A percentile compares a stretch with the other conserved stretches of the same genome.
phyloP scores from a whole-genome alignment of 768 basidiomycete genomes.

The Podaxis sp. region DNA sequence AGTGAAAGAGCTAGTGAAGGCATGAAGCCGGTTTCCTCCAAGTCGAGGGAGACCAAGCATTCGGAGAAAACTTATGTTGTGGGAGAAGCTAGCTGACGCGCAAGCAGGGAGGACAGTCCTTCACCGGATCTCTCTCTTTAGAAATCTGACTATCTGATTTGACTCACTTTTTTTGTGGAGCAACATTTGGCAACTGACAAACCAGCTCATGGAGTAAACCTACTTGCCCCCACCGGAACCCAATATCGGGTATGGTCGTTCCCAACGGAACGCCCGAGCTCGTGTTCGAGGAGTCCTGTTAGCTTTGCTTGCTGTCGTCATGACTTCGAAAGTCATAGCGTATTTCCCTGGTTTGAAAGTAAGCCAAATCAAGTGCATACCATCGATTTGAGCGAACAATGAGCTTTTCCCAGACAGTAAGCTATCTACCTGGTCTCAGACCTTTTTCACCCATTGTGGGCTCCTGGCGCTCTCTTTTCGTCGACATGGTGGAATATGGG shows the following conservation, averaged over 20 bases:
- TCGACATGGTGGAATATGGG: constrained; percentile 45
- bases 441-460: constrained; percentile 37
- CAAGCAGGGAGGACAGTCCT: too few relatives aligned
- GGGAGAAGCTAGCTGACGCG: too few relatives aligned
- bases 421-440: constrained; percentile 36
- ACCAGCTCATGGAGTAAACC: too few relatives aligned
- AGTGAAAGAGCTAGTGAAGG: too few relatives aligned
- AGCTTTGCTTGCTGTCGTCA: constrained; percentile 22
- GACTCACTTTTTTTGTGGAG: too few relatives aligned
- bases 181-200: too few relatives aligned
- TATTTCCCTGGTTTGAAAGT: constrained; percentile 31
- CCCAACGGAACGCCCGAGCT: constrained; percentile 17
- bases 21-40: too few relatives aligned
- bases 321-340: constrained; percentile 30
- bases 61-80: too few relatives aligned
- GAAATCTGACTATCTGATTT: too few relatives aligned
- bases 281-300: constrained; percentile 19
- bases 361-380: constrained; percentile 6
- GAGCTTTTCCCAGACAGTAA: constrained; percentile 28
- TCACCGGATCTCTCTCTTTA: too few relatives aligned
- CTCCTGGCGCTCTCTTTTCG: constrained; percentile 36
- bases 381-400: not conserved
- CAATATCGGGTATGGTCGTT: constrained; percentile 27
- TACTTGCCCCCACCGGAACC: constrained; percentile 20
- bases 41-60: too few relatives aligned